Percentiles rank a stretch among this genome's conserved stretches.
Conservation (phyloP, 2,329 filamentous ascomycete genomes). For the Scedosporium dehoogii region DNA sequence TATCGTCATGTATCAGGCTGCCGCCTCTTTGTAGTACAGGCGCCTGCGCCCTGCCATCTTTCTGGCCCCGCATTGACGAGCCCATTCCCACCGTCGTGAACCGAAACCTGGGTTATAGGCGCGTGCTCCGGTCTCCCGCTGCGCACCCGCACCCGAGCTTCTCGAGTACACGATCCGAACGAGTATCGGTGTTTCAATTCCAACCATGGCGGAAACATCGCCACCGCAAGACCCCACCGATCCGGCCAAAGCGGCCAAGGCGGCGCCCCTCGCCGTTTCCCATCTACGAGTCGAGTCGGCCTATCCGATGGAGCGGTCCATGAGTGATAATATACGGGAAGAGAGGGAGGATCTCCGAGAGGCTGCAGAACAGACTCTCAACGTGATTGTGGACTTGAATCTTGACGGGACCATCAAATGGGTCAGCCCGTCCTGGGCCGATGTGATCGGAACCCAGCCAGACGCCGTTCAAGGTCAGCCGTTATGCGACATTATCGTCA, state of each 20-base stretch:
- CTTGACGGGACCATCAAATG: conserved; percentile 85
- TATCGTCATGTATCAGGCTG: conserved; percentile 34
- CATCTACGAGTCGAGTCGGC: conserved; percentile 40
- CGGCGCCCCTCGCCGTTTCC: conserved; percentile 41
- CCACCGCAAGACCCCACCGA: conserved; percentile 4
- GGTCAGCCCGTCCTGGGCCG: conserved; percentile 93
- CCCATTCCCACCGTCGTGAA: conserved; percentile 1
- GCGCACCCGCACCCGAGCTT: conserved; percentile 2
- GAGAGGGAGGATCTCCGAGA: conserved; percentile 90
- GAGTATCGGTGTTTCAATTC: not conserved
- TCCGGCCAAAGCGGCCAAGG: conserved; percentile 22
- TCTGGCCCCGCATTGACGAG: conserved; percentile 9
- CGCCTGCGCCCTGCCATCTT: conserved; percentile 30
- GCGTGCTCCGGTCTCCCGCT: not conserved
- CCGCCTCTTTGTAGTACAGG: conserved; percentile 36
- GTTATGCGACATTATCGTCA: conserved; percentile 70
- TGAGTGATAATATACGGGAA: conserved; percentile 85
- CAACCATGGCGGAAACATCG: conserved; percentile 9
- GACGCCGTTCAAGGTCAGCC: conserved; percentile 64
- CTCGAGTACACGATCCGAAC: conserved; percentile 10
- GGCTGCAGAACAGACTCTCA: conserved; percentile 91
- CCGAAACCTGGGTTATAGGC: not conserved
- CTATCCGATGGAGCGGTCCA: conserved; percentile 50
- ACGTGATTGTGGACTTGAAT: conserved; percentile 90
- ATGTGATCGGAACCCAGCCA: conserved; percentile 74